phyloP scores from a whole-genome alignment of 805 yeast species.

The Yamadazyma scolyti region DNA sequence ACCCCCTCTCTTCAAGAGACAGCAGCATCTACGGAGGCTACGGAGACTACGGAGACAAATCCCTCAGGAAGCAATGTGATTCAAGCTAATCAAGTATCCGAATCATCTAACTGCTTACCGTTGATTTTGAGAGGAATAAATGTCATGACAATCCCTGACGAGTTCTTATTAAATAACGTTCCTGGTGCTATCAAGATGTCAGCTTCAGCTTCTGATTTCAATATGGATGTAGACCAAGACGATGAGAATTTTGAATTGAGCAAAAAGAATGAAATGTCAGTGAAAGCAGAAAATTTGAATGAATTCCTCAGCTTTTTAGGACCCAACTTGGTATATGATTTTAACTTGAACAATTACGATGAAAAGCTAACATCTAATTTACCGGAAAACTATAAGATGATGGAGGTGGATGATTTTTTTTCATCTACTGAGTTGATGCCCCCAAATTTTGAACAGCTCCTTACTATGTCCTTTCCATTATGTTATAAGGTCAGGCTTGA shows the following conservation, averaged over 20 bases:
- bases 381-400: slow-evolving; percentile 2
- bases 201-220: slow-evolving; percentile 22
- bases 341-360: slow-evolving; percentile 21
- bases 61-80: not conserved
- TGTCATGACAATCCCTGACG: slow-evolving; percentile 56
- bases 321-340: slow-evolving; percentile 37
- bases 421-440: slow-evolving; percentile 2
- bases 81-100: slow-evolving; percentile 13
- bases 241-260: slow-evolving; percentile 28
- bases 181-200: slow-evolving; percentile 13
- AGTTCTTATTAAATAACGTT: slow-evolving; percentile 39
- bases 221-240: slow-evolving; percentile 33
- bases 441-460: slow-evolving; percentile 16
- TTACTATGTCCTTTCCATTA: slow-evolving; percentile 26
- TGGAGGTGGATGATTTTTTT: no score
- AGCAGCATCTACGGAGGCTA: no score
- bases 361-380: slow-evolving; percentile 6
- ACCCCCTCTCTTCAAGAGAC: no score
- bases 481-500: slow-evolving; percentile 28
- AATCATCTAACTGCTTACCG: slow-evolving; percentile 60
- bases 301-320: slow-evolving; percentile 37
- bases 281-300: slow-evolving; percentile 24
- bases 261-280: slow-evolving; percentile 27
- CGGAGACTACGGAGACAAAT: not conserved
- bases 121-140: slow-evolving; percentile 64